Base-by-base conservation (phyloP, 768 basidiomycete species). In the Lactarius tabidus region DNA sequence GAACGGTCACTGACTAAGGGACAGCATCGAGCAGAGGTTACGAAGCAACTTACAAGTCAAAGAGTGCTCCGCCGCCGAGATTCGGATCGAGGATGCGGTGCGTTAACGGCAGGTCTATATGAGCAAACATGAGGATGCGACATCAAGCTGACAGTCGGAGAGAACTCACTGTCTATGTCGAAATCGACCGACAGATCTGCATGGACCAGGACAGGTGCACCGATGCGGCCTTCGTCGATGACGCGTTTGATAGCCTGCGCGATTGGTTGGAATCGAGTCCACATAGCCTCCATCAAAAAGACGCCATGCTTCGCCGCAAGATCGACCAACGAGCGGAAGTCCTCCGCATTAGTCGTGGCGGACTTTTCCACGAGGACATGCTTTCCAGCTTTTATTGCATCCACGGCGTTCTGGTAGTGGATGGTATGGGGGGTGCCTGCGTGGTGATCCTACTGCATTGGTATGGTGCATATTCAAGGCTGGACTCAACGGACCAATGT, bases 211-310 rank as follows among this genome's bases (percentile, higher is more conserved):
- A 88, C 77, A 20, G 90, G 87, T 12, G 81, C 77, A 8, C 90
- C 91, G 26, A 93, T 78, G n/a, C 73, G 75, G 6, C 87, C 88
- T 61, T 80, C 79, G 57, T 89, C 84, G 1, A 83, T 80, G 54
- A 90, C 75, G 66, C 80, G 79, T 75, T 88, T 87, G 60, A 92
- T 77, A 65, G 89, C 89, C 20, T 79, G 71, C 12, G 80, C 78
- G 65, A 90, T 80, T 15, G 90, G 89, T 63, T 89, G 87, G 79
- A 91, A 92, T 39, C 90, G 81, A 39, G 92, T 93, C 91, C 92
- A 93, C 75, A 93, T 79, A 0, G 90, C 92, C 76, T 95, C 94
- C 93, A 95, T 95, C 71, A 95, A 84, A 79, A 95, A 95, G 1
- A 93, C 81, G 20, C 86, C 83, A 70, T 88, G 79, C 72, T 91